Evolutionary conservation across 2,329 filamentous ascomycete genomes (phyloP).

Genomic region (Neopestalotiopsis rosae): DNA sequence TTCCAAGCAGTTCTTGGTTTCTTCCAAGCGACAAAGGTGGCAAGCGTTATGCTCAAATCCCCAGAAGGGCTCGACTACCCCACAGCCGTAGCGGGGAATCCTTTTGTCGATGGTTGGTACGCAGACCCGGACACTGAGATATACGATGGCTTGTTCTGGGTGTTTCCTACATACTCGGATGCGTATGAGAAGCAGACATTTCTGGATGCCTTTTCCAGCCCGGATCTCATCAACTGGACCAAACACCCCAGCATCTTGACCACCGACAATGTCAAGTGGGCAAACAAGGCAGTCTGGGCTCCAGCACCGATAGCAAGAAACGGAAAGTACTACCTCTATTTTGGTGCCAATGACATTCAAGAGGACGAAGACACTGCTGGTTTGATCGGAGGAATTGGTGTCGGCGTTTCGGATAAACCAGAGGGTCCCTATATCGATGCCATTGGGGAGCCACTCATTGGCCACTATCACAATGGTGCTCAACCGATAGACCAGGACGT

Average conservation of each 20-base stretch:
- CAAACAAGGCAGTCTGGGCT: constrained; percentile 51
- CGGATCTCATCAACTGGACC: constrained; percentile 54
- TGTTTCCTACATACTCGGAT: constrained; percentile 52
- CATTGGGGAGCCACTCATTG: constrained; percentile 46
- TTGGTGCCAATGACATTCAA: constrained; percentile 54
- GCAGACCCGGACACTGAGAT: constrained; percentile 55
- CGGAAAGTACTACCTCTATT: constrained; percentile 55
- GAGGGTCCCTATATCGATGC: constrained; percentile 47
- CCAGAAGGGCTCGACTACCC: constrained; percentile 36
- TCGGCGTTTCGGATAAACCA: constrained; percentile 41
- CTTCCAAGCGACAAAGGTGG: background rate
- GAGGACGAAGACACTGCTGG: constrained; percentile 32
- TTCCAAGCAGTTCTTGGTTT: background rate
- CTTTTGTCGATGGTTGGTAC: constrained; percentile 55
- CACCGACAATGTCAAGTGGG: constrained; percentile 46
- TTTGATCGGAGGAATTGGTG: constrained; percentile 46
- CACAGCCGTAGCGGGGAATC: constrained; percentile 50
- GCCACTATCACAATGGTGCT: constrained; percentile 49
- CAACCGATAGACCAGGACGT: constrained; percentile 54
- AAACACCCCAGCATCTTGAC: constrained; percentile 51
- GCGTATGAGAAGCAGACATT: constrained; percentile 53
- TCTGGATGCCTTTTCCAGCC: constrained; percentile 56
- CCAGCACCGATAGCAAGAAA: constrained; percentile 49
- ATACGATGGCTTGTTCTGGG: constrained; percentile 51
- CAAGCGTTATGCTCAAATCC: background rate